phyloP scores from a whole-genome alignment of 805 yeast species.

The Kazachstania martiniae region DNA sequence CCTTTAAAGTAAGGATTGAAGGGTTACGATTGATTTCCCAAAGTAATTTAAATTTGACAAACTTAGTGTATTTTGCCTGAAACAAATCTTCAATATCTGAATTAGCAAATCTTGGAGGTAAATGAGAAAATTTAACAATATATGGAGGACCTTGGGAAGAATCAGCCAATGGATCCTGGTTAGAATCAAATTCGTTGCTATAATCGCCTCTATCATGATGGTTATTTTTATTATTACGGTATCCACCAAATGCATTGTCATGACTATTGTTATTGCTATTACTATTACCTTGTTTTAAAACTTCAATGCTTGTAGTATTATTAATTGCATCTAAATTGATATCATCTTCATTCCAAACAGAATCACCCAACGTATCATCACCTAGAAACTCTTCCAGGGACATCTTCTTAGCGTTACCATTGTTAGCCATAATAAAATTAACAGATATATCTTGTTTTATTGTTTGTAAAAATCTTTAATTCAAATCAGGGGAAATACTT shows the following conservation, averaged over 20 bases:
- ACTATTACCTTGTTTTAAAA: constrained; percentile 12
- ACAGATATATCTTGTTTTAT: too few species aligned
- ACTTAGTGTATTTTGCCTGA: constrained; percentile 48
- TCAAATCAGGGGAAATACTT: too few species aligned
- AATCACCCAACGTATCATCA: constrained; percentile 31
- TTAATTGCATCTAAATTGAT: constrained; percentile 26
- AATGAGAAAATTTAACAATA: constrained; percentile 49
- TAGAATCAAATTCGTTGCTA: constrained; percentile 1
- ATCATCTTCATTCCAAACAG: constrained; percentile 28
- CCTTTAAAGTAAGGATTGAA: constrained; percentile 50
- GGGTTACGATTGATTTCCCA: constrained; percentile 51
- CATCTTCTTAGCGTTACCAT: constrained; percentile 32
- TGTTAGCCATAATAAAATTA: too few species aligned
- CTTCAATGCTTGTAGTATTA: constrained; percentile 23
- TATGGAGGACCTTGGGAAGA: constrained; percentile 50
- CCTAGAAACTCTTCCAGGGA: constrained; percentile 36
- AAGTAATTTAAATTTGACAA: constrained; percentile 49
- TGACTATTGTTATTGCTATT: background rate
- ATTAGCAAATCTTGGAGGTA: constrained; percentile 44
- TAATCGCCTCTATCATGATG: constrained; percentile 2
- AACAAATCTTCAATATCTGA: constrained; percentile 48
- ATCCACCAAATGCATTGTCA: background rate
- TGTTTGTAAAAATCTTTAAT: too few species aligned
- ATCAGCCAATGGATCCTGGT: too few species aligned
- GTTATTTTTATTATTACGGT: background rate